Evolutionary conservation across 768 basidiomycete genomes (phyloP).

Genomic region (Tricholoma sp.): DNA sequence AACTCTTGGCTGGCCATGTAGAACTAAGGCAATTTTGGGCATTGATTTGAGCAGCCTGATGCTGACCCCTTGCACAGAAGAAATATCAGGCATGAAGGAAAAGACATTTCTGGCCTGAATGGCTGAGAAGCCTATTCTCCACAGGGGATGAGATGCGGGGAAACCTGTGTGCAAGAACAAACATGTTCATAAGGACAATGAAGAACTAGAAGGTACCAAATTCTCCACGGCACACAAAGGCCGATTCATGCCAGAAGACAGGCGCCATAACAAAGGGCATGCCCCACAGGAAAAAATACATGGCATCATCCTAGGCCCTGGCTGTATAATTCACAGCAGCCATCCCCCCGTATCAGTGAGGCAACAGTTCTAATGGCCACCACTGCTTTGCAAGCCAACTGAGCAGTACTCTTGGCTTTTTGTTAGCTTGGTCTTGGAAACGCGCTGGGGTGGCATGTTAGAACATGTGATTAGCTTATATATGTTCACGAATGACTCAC

Average conservation of each 20-base stretch:
- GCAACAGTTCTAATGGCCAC: slow-evolving; percentile 89
- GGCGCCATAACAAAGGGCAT: slow-evolving; percentile 77
- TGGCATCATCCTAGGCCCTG: slow-evolving; percentile 58
- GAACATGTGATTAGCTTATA: background rate
- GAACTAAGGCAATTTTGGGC: slow-evolving; percentile 80
- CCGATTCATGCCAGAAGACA: slow-evolving; percentile 73
- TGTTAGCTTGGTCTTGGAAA: slow-evolving; percentile 84
- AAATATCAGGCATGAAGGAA: slow-evolving; percentile 83
- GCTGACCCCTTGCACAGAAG: slow-evolving; percentile 75
- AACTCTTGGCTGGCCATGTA: too few species aligned
- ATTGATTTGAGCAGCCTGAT: slow-evolving; percentile 67
- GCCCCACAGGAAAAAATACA: slow-evolving; percentile 75
- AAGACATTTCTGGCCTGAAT: slow-evolving; percentile 88
- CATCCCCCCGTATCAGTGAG: slow-evolving; percentile 78
- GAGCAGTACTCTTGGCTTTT: slow-evolving; percentile 73
- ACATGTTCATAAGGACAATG: slow-evolving; percentile 65
- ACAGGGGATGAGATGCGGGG: slow-evolving; percentile 4
- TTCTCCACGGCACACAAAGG: slow-evolving; percentile 50
- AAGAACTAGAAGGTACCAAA: slow-evolving; percentile 67
- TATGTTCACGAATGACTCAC: slow-evolving; percentile 1
- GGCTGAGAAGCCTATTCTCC: slow-evolving; percentile 72
- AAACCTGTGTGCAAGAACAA: background rate
- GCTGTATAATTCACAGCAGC: slow-evolving; percentile 66
- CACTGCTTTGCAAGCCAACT: slow-evolving; percentile 89
- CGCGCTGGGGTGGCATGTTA: slow-evolving; percentile 36